These are phyloP conservation scores for Bryum argenteum DNA, from an alignment of 225 moss, liverwort and hornwort species.

Conservation along the genomic window DNA sequence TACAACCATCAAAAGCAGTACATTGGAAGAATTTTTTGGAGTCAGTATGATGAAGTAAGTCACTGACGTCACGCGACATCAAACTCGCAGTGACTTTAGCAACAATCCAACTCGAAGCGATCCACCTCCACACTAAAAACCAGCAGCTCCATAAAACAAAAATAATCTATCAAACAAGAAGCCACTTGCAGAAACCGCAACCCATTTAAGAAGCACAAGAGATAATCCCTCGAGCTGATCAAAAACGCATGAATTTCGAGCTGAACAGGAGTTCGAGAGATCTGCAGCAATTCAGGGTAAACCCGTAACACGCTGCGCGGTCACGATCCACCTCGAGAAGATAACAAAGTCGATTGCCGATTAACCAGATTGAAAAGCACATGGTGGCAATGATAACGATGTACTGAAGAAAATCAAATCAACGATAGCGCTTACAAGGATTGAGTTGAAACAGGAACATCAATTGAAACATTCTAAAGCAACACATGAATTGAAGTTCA, in stretches of 20 bases:
- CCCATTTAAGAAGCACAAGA: background rate
- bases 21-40: background rate
- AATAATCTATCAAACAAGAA: background rate
- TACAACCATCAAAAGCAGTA: constrained; percentile 7
- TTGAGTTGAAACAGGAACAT: too few relatives aligned
- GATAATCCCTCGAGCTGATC: background rate
- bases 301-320: too few relatives aligned
- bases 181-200: constrained; percentile 8
- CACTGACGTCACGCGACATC: too few relatives aligned
- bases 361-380: too few relatives aligned
- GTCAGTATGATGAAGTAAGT: background rate
- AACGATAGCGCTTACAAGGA: too few relatives aligned
- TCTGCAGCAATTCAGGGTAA: background rate
- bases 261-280: background rate
- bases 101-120: background rate
- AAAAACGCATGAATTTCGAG: background rate
- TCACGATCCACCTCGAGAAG: too few relatives aligned
- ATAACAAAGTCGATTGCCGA: too few relatives aligned
- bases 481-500: background rate
- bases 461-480: too few relatives aligned
- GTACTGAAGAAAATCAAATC: too few relatives aligned
- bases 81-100: too few relatives aligned
- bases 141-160: too few relatives aligned
- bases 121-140: background rate
- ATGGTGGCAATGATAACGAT: too few relatives aligned